Conservation (phyloP, 1,139 yeast genomes). For the Lodderomyces pseudojiufengensis region DNA sequence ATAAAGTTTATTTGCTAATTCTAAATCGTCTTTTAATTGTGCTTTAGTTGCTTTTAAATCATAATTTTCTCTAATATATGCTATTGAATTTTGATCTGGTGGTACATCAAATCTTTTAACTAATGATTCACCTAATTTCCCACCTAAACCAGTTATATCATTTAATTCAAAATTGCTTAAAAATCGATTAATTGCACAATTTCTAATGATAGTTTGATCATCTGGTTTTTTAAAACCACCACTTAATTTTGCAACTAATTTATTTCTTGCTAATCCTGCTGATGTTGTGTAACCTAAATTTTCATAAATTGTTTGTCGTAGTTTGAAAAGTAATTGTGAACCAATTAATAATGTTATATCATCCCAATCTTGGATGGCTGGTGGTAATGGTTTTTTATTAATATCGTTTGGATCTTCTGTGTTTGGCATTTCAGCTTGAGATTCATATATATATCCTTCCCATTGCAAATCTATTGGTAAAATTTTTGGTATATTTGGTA, state of each 20-base stretch:
- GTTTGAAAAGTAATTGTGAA: conserved; percentile 49
- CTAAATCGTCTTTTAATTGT: conserved; percentile 36
- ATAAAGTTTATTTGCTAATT: conserved; percentile 48
- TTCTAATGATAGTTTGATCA: conserved; percentile 71
- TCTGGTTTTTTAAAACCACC: conserved; percentile 85
- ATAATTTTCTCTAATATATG: conserved; percentile 47
- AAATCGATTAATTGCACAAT: conserved; percentile 47
- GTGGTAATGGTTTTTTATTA: conserved; percentile 3
- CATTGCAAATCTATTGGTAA: conserved; percentile 31
- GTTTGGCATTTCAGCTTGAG: conserved; percentile 14
- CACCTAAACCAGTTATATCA: conserved; percentile 90
- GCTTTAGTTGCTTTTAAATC: conserved; percentile 29
- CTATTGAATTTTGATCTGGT: conserved; percentile 33
- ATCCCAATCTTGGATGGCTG: conserved; percentile 68
- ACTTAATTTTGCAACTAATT: conserved; percentile 82
- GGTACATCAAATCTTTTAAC: conserved; percentile 44
- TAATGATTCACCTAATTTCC: conserved; percentile 73
- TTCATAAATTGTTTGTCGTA: conserved; percentile 51
- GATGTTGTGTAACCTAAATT: conserved; percentile 81
- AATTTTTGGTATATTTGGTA: conserved; percentile 52
- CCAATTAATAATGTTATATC: conserved; percentile 70
- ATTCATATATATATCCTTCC: conserved; percentile 25
- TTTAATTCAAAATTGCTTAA: conserved; percentile 58
- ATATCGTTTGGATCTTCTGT: conserved; percentile 3
- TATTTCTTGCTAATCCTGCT: conserved; percentile 78